These are phyloP conservation scores for Umbilicus rupestris DNA, from an alignment of 164 flowering plant species.

Conservation along the genomic window DNA sequence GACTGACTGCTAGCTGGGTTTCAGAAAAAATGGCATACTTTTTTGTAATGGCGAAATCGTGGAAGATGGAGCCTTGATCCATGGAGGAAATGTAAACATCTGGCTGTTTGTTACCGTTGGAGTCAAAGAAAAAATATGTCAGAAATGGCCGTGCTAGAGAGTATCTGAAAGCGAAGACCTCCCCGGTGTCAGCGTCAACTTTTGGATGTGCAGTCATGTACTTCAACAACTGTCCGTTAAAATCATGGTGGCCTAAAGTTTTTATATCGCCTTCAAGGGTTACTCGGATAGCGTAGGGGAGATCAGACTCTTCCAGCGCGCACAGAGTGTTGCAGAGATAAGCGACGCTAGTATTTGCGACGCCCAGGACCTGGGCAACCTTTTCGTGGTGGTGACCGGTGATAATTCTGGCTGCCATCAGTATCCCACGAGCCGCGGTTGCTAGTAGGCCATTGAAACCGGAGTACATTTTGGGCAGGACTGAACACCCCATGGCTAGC, in stretches of 20 bases:
- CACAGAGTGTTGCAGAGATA: slow-evolving; percentile 35
- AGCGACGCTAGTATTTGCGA: slow-evolving; percentile 66
- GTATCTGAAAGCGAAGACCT: slow-evolving; percentile 57
- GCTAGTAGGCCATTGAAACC: slow-evolving; percentile 44
- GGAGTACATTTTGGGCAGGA: slow-evolving; percentile 52
- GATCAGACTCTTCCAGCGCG: slow-evolving; percentile 65
- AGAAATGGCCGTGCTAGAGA: slow-evolving; percentile 53
- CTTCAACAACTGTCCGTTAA: slow-evolving; percentile 39
- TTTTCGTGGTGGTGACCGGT: slow-evolving; percentile 38
- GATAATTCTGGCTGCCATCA: slow-evolving; percentile 30
- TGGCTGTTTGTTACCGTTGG: slow-evolving; percentile 31
- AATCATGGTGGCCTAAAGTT: slow-evolving; percentile 57
- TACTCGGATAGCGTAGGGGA: slow-evolving; percentile 46
- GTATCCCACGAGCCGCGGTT: slow-evolving; percentile 38
- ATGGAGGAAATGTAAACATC: slow-evolving; percentile 59
- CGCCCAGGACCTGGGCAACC: slow-evolving; percentile 41
- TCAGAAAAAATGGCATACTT: slow-evolving; percentile 51
- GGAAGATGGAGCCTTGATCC: slow-evolving; percentile 38
- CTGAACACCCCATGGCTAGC: slow-evolving; percentile 25
- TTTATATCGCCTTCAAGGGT: slow-evolving; percentile 19
- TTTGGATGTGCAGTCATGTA: slow-evolving; percentile 83
- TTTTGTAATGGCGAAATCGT: slow-evolving; percentile 70
- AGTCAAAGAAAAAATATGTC: slow-evolving; percentile 39
- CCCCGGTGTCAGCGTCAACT: slow-evolving; percentile 48
- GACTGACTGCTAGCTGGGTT: slow-evolving; percentile 55